Conservation (phyloP, 129 eudicot species). For the Deinandra increscens region DNA sequence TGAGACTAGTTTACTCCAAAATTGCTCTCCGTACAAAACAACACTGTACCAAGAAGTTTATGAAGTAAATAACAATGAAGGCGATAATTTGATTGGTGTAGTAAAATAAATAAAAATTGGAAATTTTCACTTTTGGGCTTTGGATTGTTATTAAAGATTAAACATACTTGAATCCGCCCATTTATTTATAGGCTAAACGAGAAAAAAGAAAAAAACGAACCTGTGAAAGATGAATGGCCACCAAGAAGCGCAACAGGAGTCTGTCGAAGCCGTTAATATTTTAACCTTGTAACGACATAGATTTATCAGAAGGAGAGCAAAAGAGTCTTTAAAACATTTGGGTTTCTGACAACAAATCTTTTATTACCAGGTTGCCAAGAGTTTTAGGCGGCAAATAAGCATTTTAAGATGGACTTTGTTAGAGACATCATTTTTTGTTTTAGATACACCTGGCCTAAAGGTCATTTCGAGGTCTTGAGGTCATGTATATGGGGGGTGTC, state of each 20-base stretch:
- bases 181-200: too few species aligned
- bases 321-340: background rate
- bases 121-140: too few species aligned
- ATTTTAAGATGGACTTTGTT: too few species aligned
- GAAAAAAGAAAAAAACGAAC: slow-evolving; percentile 16
- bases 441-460: too few species aligned
- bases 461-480: too few species aligned
- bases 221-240: slow-evolving; percentile 18
- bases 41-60: slow-evolving; percentile 30
- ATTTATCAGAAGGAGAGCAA: background rate
- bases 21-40: slow-evolving; percentile 33
- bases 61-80: slow-evolving; percentile 20
- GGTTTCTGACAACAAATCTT: background rate
- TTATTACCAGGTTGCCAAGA: slow-evolving; percentile 20
- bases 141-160: too few species aligned
- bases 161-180: too few species aligned
- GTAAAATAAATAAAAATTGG: too few species aligned
- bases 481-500: too few species aligned
- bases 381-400: slow-evolving; percentile 18
- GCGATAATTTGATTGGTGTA: too few species aligned
- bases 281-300: slow-evolving; percentile 10
- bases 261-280: background rate
- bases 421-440: too few species aligned
- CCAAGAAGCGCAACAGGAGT: slow-evolving; percentile 13
- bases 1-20: slow-evolving; percentile 20